Evolutionary conservation across 2,329 filamentous ascomycete genomes (phyloP).

Genomic region (Nothopassalora personata): DNA sequence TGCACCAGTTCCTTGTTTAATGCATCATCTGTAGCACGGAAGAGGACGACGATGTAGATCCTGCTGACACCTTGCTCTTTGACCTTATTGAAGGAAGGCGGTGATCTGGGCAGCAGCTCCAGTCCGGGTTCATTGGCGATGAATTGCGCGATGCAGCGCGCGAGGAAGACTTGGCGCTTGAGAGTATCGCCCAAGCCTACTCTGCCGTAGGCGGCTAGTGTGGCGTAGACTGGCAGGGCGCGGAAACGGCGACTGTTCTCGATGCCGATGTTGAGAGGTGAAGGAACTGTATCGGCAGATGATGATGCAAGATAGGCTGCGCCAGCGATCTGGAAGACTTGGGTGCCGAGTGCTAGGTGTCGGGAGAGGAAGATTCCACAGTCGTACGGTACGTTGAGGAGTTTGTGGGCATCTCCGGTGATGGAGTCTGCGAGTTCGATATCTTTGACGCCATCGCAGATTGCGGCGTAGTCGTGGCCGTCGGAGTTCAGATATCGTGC

Average conservation of each 20-base stretch:
- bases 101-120: constrained; percentile 55
- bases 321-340: constrained; percentile 76
- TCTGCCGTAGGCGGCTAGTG: constrained; percentile 64
- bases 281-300: constrained; percentile 53
- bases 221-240: constrained; percentile 82
- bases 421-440: constrained; percentile 83
- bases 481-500: constrained; percentile 58
- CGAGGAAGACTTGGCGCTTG: constrained; percentile 64
- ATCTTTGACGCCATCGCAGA: constrained; percentile 52
- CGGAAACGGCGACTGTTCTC: constrained; percentile 91
- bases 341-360: constrained; percentile 52
- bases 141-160: constrained; percentile 61
- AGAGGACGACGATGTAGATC: constrained; percentile 68
- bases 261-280: constrained; percentile 77
- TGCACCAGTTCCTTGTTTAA: constrained; percentile 64
- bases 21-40: constrained; percentile 61
- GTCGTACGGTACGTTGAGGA: constrained; percentile 94
- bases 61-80: constrained; percentile 43
- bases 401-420: constrained; percentile 78
- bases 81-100: constrained; percentile 28
- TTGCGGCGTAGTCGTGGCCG: constrained; percentile 49
- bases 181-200: constrained; percentile 67
- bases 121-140: constrained; percentile 59
- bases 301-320: constrained; percentile 66
- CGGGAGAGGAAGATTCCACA: constrained; percentile 83